Base-by-base conservation (phyloP, 2,329 filamentous ascomycete species). In the Colletotrichum sp. region DNA sequence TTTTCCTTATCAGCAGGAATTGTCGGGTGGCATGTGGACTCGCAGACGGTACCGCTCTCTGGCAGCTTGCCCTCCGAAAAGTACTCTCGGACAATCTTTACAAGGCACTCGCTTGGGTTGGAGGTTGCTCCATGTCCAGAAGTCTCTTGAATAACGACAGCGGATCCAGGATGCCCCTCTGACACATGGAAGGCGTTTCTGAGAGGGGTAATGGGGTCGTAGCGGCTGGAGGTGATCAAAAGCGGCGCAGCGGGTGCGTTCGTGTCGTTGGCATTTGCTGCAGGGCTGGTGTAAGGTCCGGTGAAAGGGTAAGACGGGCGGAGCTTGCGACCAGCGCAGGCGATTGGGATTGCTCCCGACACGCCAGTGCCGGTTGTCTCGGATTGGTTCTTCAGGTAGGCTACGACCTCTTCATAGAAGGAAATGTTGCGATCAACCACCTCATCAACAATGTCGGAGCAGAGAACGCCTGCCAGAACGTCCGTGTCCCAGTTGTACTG, bases 201-300 rank as follows among this genome's bases (percentile, higher is more conserved):
- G 57, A 83, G 77, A 34, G 86, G 86, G 39, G 85, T 87, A 10
- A 86, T 82, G 7, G 86, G 86, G 67, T 87, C 86, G 12, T 82
- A 81, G 18, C 79, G 72, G 72, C 83, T 84, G 30, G 82, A 80
- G 4, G 86, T 73, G 74, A 85, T 86, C 48, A 87, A 75, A 16
- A 87, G 79, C 8, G 86, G 85, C 7, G 82, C 82, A 3, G 76
- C 77, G 1, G 86, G 61, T 1, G 86, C 63, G 75, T 79, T 12
- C 75, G 81, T 36, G 0, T 69, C 55, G 12, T 69, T 30, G 7
- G 34, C 16, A 57, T 24, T 61, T n/a, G 55, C 32, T 16, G 67
- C 55, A 34, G 67, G 67, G 15, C 55, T 28, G 6, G 52, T 72
- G 12, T 76, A 80, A 3, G 79, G 78, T 10, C 78, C 81, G 3